phyloP scores from a whole-genome alignment of 139 green algal species.

The Trebouxia sp. region DNA sequence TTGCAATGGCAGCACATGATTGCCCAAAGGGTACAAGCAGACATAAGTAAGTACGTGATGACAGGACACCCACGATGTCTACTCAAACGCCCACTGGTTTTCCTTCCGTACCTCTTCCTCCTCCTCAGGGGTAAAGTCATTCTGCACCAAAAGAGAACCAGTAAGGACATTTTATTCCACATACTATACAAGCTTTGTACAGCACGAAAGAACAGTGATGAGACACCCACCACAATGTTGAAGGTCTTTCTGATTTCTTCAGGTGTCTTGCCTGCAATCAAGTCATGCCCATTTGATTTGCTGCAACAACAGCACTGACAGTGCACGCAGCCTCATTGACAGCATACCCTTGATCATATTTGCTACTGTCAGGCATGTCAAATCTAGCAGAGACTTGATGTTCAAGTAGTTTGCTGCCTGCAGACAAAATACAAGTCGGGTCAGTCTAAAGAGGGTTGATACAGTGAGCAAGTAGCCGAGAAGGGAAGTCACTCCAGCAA shows the following conservation, averaged over 20 bases:
- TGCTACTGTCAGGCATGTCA: constrained; percentile 96
- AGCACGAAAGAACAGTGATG: background rate
- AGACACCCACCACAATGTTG: constrained; percentile 84
- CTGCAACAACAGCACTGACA: background rate
- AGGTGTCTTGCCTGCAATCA: constrained; percentile 71
- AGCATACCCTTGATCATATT: constrained; percentile 93
- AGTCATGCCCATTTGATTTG: background rate
- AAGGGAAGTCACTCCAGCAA: background rate
- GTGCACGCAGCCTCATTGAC: background rate
- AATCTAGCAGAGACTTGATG: constrained; percentile 97
- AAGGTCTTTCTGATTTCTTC: constrained; percentile 97
- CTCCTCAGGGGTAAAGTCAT: constrained; percentile 95
- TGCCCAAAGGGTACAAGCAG: background rate
- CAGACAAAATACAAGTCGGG: background rate
- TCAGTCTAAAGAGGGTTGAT: background rate
- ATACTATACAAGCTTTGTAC: too few relatives aligned
- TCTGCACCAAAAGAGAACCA: constrained; percentile 50
- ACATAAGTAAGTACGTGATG: background rate
- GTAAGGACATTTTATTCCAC: too few relatives aligned
- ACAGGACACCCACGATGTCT: constrained; percentile 31
- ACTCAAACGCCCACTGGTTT: constrained; percentile 95
- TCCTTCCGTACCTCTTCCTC: constrained; percentile 94
- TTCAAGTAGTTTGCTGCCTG: constrained; percentile 99
- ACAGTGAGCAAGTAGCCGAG: background rate
- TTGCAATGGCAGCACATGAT: background rate